Percentiles rank a stretch among this genome's conserved stretches.
Conservation (phyloP, 495 filamentous ascomycete genomes). For the Beverwykella pulmonaria region DNA sequence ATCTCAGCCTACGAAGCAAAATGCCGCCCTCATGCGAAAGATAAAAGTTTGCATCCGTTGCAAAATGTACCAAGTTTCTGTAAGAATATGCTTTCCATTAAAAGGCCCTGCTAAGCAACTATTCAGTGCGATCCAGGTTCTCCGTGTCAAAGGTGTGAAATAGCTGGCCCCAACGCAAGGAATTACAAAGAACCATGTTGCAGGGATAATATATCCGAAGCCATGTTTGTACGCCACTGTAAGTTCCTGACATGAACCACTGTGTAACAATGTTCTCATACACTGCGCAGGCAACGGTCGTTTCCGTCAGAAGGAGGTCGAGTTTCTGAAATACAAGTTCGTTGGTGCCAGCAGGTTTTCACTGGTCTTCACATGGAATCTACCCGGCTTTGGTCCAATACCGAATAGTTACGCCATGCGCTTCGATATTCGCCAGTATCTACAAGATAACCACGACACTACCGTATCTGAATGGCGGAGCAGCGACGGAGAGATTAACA, state of each 20-base stretch:
- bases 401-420: not conserved
- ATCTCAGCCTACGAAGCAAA: slow-evolving; percentile 2
- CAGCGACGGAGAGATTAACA: slow-evolving; percentile 8
- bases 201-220: slow-evolving; percentile 22
- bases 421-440: slow-evolving; percentile 19
- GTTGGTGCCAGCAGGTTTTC: not conserved
- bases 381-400: slow-evolving; percentile 28
- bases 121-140: slow-evolving; percentile 32
- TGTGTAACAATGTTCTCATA: not conserved
- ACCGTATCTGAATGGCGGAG: slow-evolving; percentile 27
- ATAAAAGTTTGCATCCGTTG: slow-evolving; percentile 28
- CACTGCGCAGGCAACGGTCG: slow-evolving; percentile 28
- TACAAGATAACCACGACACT: slow-evolving; percentile 7
- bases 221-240: slow-evolving; percentile 31
- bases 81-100: slow-evolving; percentile 11
- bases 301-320: slow-evolving; percentile 24
- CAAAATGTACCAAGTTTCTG: slow-evolving; percentile 31
- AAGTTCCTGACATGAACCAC: slow-evolving; percentile 2
- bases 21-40: slow-evolving; percentile 25
- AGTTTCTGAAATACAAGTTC: slow-evolving; percentile 15
- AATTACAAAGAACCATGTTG: slow-evolving; percentile 27
- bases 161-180: slow-evolving; percentile 17
- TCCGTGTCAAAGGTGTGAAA: slow-evolving; percentile 24
- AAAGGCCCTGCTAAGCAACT: not conserved
- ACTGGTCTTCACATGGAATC: slow-evolving; percentile 31